Evolutionary conservation across 352 stramenopile genomes (phyloP).

Genomic region (Globisporangium cylindrosporum): DNA sequence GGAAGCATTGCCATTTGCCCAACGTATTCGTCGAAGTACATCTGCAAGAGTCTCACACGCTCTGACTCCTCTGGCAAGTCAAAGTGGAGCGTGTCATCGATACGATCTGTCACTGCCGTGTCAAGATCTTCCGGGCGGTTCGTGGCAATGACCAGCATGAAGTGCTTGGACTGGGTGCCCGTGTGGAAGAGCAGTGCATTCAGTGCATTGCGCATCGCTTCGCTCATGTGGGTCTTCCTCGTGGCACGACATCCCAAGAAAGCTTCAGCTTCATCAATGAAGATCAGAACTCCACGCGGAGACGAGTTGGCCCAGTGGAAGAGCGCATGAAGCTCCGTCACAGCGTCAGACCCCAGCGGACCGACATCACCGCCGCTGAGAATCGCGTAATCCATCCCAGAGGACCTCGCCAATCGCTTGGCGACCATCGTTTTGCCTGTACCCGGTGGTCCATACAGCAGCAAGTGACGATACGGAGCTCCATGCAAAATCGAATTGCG

Average conservation of each 20-base stretch:
- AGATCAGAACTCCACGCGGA: constrained; percentile 74
- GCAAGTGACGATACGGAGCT: constrained; percentile 76
- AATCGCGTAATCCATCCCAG: constrained; percentile 81
- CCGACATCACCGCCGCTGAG: constrained; percentile 84
- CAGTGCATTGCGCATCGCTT: constrained; percentile 77
- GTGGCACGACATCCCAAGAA: constrained; percentile 60
- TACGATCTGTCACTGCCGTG: constrained; percentile 70
- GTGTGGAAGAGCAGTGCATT: constrained; percentile 86
- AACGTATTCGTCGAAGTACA: constrained; percentile 72
- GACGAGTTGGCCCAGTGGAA: constrained; percentile 81
- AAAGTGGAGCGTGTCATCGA: constrained; percentile 85
- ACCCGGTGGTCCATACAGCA: constrained; percentile 81
- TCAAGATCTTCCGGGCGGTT: constrained; percentile 83
- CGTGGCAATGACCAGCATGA: constrained; percentile 82
- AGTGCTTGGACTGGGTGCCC: constrained; percentile 61
- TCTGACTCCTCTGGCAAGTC: constrained; percentile 61
- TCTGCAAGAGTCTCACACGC: constrained; percentile 57
- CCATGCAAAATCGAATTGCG: constrained; percentile 57
- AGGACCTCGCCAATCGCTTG: constrained; percentile 61
- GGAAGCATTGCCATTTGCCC: constrained; percentile 20
- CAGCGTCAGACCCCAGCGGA: constrained; percentile 66
- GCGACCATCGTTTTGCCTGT: constrained; percentile 90
- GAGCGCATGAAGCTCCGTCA: constrained; percentile 79
- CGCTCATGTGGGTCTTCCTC: constrained; percentile 81
- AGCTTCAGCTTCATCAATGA: constrained; percentile 68